Percentiles rank a stretch among this genome's conserved stretches.
Evolutionary conservation across 345 rosid species (phyloP).

Genomic region (Moricandia arvensis): DNA sequence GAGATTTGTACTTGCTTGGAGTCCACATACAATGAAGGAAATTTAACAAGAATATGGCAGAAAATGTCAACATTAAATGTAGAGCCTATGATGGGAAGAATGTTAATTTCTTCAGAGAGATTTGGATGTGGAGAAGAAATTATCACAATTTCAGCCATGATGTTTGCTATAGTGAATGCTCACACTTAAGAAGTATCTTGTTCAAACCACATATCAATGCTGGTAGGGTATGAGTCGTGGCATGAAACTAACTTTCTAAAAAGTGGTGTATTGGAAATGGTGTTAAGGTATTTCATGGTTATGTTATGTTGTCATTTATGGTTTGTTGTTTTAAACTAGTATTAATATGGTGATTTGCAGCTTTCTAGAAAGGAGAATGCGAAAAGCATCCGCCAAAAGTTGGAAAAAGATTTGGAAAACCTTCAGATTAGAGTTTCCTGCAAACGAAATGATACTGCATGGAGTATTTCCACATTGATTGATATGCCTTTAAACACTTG

Average conservation of each 20-base stretch:
- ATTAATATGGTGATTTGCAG: not conserved
- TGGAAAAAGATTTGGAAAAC: not conserved
- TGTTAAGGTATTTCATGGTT: not conserved
- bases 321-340: not conserved
- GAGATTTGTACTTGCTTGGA: too few relatives aligned
- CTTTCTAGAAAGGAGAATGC: not conserved
- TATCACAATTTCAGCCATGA: not conserved
- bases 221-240: not conserved
- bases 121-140: not conserved
- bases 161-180: not conserved
- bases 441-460: not conserved
- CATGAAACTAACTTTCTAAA: not conserved
- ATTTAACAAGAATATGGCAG: not conserved
- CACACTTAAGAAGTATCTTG: not conserved
- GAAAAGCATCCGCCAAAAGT: not conserved
- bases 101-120: too few relatives aligned
- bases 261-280: not conserved
- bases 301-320: not conserved
- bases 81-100: too few relatives aligned
- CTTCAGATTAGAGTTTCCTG: not conserved
- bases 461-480: slow-evolving; percentile 65
- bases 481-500: slow-evolving; percentile 89
- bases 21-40: not conserved
- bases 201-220: not conserved
- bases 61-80: not conserved